phyloP scores from a whole-genome alignment of 495 filamentous ascomycete genomes.

The Staphylotrichum longicolle region DNA sequence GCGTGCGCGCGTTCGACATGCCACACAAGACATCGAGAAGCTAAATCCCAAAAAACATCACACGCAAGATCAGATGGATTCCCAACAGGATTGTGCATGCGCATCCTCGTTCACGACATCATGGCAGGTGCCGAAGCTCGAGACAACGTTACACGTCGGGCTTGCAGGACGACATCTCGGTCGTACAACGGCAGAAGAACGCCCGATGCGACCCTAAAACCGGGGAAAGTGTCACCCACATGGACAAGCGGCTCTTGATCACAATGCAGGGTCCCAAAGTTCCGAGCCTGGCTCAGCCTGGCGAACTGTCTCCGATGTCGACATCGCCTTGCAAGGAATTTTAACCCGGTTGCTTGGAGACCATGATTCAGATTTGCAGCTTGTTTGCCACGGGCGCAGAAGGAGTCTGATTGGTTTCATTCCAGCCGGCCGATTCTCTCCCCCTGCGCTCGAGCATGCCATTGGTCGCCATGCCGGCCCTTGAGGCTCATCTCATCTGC shows the following conservation, averaged over 20 bases:
- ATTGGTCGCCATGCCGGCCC: background rate
- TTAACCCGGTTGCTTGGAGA: background rate
- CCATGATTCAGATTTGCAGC: background rate
- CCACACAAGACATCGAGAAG: no score
- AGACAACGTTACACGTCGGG: constrained; percentile 10
- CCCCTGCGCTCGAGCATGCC: background rate
- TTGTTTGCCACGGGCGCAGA: background rate
- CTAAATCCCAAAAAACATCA: background rate
- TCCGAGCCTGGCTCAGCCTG: no score
- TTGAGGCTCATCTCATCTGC: constrained; percentile 14
- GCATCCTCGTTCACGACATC: background rate
- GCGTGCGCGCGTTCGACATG: background rate
- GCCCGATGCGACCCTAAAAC: constrained; percentile 8
- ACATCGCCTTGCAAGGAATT: background rate
- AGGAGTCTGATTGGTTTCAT: background rate
- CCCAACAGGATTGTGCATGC: background rate
- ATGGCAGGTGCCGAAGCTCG: background rate
- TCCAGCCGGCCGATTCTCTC: background rate
- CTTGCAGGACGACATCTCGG: background rate
- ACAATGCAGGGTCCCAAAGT: background rate
- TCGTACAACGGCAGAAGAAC: background rate
- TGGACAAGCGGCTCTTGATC: constrained; percentile 4
- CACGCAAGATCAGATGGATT: background rate
- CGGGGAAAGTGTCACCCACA: constrained; percentile 2
- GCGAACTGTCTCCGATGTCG: no score